Conservation (phyloP, 768 basidiomycete species). For the Kwoniella dendrophila region DNA sequence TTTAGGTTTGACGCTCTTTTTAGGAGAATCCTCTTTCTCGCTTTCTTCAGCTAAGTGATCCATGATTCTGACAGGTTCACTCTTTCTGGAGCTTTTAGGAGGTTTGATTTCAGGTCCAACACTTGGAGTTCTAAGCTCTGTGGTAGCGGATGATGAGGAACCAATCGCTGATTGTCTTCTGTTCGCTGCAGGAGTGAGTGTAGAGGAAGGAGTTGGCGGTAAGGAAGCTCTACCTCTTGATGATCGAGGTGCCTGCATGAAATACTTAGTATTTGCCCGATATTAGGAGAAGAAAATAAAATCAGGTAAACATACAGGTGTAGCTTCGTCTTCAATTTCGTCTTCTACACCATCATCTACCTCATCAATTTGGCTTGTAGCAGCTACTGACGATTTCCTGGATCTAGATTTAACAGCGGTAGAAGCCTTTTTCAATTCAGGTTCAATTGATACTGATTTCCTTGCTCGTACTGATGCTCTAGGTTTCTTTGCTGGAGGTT, state of each 20-base stretch:
- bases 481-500: conserved; percentile 20
- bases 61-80: conserved; percentile 18
- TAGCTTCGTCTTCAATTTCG: conserved; percentile 22
- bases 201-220: conserved; percentile 17
- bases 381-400: conserved; percentile 11
- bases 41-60: conserved; percentile 33
- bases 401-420: conserved; percentile 1
- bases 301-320: conserved; percentile 17
- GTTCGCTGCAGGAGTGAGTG: background rate
- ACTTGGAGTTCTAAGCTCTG: conserved; percentile 21
- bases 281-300: background rate
- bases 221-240: conserved; percentile 20
- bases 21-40: conserved; percentile 25
- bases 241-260: conserved; percentile 22
- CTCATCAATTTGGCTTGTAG: conserved; percentile 3
- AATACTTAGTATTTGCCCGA: background rate
- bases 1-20: conserved; percentile 25
- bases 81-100: conserved; percentile 15
- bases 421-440: conserved; percentile 17
- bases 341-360: conserved; percentile 22
- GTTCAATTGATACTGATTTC: conserved; percentile 17
- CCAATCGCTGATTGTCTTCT: conserved; percentile 13
- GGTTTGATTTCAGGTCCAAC: conserved; percentile 8
- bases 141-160: conserved; percentile 14
- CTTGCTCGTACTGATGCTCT: conserved; percentile 5